phyloP scores from a whole-genome alignment of 768 basidiomycete genomes.

The Lactarius sp. region DNA sequence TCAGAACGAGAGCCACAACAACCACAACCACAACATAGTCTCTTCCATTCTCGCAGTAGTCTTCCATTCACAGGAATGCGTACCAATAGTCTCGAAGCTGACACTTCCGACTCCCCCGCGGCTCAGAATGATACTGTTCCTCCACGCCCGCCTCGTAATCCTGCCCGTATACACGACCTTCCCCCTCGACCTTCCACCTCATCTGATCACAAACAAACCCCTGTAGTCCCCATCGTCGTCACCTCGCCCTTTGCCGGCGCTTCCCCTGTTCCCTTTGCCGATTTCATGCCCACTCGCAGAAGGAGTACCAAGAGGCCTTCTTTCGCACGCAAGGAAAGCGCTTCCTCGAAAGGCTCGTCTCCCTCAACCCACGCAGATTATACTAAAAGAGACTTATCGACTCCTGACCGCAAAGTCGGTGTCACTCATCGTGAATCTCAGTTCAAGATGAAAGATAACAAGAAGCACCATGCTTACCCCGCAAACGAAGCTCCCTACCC shows the following conservation, averaged over 20 bases:
- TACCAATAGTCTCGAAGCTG: neutral
- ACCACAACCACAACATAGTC: neutral
- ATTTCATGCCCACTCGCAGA: conserved; percentile 20
- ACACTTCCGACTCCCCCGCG: neutral
- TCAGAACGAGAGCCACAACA: neutral
- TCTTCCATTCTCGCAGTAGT: conserved; percentile 3
- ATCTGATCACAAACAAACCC: conserved; percentile 4
- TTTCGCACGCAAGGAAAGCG: conserved; percentile 15
- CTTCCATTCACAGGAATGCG: conserved; percentile 13
- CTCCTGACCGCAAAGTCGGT: conserved; percentile 51
- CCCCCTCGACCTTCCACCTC: conserved; percentile 13
- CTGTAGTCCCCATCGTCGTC: neutral
- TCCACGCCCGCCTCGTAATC: conserved; percentile 1
- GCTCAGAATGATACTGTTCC: neutral
- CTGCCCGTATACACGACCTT: conserved; percentile 12
- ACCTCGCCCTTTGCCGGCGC: conserved; percentile 12
- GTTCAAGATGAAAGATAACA: conserved; percentile 46
- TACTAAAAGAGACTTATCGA: conserved; percentile 40
- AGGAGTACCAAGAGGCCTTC: conserved; percentile 16
- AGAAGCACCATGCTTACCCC: conserved; percentile 53
- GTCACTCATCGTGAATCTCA: conserved; percentile 51
- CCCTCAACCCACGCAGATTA: neutral
- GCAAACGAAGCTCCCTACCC: conserved; percentile 61
- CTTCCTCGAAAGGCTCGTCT: neutral
- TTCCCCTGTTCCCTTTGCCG: conserved; percentile 19